Conservation (phyloP, 164 flowering plant species). For the Amborella trichopoda region DNA sequence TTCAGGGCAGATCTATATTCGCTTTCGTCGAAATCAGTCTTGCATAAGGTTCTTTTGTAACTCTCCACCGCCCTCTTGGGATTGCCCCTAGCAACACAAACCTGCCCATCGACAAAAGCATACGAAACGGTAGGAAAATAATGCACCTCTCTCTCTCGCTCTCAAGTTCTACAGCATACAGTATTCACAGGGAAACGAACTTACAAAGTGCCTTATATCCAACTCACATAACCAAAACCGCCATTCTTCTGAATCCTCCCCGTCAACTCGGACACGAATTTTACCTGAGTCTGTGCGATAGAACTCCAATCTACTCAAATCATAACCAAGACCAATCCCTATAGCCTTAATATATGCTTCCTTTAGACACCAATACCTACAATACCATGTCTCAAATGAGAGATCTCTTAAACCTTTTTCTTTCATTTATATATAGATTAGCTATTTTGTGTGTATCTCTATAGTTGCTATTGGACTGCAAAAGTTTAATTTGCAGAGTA, state of each 20-base stretch:
- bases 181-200: background rate
- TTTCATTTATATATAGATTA: too few relatives aligned
- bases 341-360: conserved; percentile 81
- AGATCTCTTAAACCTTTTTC: background rate
- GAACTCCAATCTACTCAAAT: conserved; percentile 53
- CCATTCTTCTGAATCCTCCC: conserved; percentile 39
- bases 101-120: conserved; percentile 16
- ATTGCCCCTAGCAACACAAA: conserved; percentile 37
- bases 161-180: background rate
- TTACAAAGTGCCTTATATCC: conserved; percentile 39
- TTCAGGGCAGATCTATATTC: conserved; percentile 17
- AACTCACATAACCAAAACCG: conserved; percentile 55
- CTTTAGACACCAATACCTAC: conserved; percentile 85
- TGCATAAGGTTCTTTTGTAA: conserved; percentile 23
- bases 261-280: conserved; percentile 38
- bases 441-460: too few relatives aligned
- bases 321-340: conserved; percentile 51
- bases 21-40: conserved; percentile 21
- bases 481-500: too few relatives aligned
- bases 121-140: background rate
- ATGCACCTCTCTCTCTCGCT: background rate
- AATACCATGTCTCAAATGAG: conserved; percentile 1
- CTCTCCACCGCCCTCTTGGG: conserved; percentile 31
- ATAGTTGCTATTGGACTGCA: too few relatives aligned
- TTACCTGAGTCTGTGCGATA: conserved; percentile 48